Conservation (phyloP, 106 monocot species). For the Dioscorea zingiberensis region DNA sequence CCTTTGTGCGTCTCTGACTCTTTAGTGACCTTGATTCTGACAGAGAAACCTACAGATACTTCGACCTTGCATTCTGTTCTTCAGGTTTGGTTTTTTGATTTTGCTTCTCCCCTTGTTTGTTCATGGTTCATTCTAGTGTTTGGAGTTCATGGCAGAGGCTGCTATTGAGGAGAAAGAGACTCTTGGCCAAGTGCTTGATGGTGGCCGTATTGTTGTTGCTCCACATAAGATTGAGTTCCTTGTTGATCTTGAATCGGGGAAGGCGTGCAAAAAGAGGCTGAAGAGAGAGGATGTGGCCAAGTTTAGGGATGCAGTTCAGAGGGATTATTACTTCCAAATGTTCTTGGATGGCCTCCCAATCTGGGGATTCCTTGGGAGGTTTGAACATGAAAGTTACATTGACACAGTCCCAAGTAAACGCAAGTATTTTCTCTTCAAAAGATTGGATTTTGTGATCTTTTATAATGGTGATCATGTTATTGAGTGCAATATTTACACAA, state of each 20-base stretch:
- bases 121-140: background rate
- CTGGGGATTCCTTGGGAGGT: conserved; percentile 66
- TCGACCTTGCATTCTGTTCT: conserved; percentile 65
- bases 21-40: background rate
- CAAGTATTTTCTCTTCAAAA: conserved; percentile 47
- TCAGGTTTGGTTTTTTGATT: conserved; percentile 35
- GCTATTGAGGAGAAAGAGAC: conserved; percentile 44
- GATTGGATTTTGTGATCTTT: conserved; percentile 41
- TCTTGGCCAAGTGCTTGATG: conserved; percentile 58
- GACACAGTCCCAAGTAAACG: conserved; percentile 32
- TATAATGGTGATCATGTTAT: conserved; percentile 49
- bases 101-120: background rate
- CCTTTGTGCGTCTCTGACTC: background rate
- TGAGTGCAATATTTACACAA: conserved; percentile 38
- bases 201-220: conserved; percentile 56
- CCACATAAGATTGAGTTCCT: conserved; percentile 62
- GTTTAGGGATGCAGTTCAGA: conserved; percentile 41
- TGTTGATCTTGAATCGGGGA: conserved; percentile 28
- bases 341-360: conserved; percentile 61
- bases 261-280: conserved; percentile 46
- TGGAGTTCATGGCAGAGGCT: conserved; percentile 19
- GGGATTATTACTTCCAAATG: conserved; percentile 67
- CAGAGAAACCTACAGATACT: conserved; percentile 74
- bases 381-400: conserved; percentile 41
- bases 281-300: conserved; percentile 38